Evolutionary conservation across 2,329 filamentous ascomycete species (phyloP).

Genomic region (Pseudogymnoascus sp.): DNA sequence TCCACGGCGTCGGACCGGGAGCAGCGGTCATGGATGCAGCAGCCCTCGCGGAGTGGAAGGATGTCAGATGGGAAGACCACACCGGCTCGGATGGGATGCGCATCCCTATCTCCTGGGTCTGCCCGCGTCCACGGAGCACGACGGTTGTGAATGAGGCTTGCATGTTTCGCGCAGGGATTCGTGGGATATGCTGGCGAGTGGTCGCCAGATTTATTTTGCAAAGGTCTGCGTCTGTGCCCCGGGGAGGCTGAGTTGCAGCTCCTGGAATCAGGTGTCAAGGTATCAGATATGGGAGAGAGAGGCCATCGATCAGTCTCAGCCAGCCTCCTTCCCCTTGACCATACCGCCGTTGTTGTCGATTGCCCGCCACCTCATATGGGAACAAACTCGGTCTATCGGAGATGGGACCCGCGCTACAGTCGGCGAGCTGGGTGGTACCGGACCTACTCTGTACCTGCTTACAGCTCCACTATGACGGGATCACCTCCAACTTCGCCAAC

Average conservation of each 20-base stretch:
- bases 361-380: neutral
- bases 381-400: neutral
- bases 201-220: neutral
- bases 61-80: neutral
- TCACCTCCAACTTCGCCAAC: neutral
- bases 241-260: neutral
- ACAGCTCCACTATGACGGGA: slow-evolving; percentile 1
- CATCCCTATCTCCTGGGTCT: slow-evolving; percentile 4
- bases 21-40: neutral
- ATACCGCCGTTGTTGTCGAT: neutral
- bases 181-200: neutral
- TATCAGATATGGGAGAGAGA: neutral
- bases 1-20: neutral
- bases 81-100: neutral
- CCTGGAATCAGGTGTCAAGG: neutral
- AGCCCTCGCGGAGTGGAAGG: neutral
- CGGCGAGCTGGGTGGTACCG: neutral
- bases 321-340: neutral
- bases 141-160: neutral
- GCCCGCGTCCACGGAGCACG: neutral
- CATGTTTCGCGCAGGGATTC: neutral
- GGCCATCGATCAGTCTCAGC: neutral
- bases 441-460: neutral
- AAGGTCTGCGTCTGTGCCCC: neutral
- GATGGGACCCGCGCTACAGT: neutral